These are phyloP conservation scores for Cutaneotrichosporon sp. DNA, from an alignment of 1,284 basidiomycete genomes.

Conservation along the genomic window DNA sequence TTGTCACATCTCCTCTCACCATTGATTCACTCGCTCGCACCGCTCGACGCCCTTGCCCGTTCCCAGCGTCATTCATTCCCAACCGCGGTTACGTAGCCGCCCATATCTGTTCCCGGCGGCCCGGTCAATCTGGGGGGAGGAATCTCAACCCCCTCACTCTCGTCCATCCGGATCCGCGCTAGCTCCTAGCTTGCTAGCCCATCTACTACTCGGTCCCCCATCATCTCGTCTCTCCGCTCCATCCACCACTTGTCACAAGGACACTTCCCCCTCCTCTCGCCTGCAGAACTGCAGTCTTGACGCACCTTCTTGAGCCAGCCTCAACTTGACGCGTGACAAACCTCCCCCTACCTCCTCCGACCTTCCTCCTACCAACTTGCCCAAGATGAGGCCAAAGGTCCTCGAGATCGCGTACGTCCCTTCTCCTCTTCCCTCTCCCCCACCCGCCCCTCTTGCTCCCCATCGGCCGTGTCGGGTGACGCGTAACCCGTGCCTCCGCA, in stretches of 20 bases:
- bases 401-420: constrained; percentile 52
- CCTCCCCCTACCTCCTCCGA: background rate
- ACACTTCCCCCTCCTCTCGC: background rate
- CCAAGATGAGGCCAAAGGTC: constrained; percentile 51
- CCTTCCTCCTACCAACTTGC: background rate
- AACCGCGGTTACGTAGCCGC: background rate
- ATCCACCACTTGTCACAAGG: background rate
- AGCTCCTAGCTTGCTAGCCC: no score
- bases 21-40: background rate
- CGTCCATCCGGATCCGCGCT: background rate
- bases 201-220: background rate
- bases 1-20: background rate
- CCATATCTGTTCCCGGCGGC: background rate
- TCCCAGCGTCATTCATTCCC: background rate
- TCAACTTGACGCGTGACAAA: background rate
- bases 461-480: background rate
- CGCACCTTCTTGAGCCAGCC: background rate
- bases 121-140: background rate
- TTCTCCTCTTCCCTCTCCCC: background rate
- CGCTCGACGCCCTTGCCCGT: background rate
- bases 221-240: background rate
- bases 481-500: background rate
- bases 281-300: background rate
- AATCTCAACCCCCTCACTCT: background rate
- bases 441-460: no score